Percentiles rank a stretch among this genome's conserved stretches.
Conservation (phyloP, 2,329 filamentous ascomycete species). For the Xylariales sp. region DNA sequence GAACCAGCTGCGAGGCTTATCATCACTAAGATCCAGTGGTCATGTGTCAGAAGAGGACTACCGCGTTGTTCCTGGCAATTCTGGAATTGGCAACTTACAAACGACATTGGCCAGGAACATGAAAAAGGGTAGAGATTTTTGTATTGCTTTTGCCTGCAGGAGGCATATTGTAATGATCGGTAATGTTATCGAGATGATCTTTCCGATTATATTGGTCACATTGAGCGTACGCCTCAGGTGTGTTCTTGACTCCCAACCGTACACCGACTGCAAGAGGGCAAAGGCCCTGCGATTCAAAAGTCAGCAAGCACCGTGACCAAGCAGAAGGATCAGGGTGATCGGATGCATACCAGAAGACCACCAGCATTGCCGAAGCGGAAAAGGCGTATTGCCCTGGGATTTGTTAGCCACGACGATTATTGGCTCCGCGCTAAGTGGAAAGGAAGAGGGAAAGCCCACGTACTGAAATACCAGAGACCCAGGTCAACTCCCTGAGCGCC, state of each 20-base stretch:
- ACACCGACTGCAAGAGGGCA: constrained; percentile 12
- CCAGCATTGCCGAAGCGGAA: constrained; percentile 9
- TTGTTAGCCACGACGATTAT: too few relatives aligned
- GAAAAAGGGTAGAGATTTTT: constrained; percentile 9
- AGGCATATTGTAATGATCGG: constrained; percentile 13
- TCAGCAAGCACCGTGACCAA: too few relatives aligned
- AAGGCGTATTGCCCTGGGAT: constrained; percentile 8
- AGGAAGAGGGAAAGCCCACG: too few relatives aligned
- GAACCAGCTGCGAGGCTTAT: constrained; percentile 30
- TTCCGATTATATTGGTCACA: constrained; percentile 10
- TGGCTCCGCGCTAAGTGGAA: too few relatives aligned
- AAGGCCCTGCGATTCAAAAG: too few relatives aligned
- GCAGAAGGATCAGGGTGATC: too few relatives aligned
- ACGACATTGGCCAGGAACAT: constrained; percentile 12
- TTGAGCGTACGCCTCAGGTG: constrained; percentile 6
- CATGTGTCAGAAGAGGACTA: too few relatives aligned
- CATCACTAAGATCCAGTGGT: constrained; percentile 26
- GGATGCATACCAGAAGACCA: constrained; percentile 11
- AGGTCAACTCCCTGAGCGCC: constrained; percentile 10
- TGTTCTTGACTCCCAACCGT: constrained; percentile 9
- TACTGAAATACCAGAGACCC: constrained; percentile 14
- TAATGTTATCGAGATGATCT: constrained; percentile 9
- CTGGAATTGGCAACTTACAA: too few relatives aligned
- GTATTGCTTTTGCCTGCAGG: constrained; percentile 10
- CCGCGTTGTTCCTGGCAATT: neutral